These are phyloP conservation scores for Peltaster fructicola DNA, from an alignment of 2,329 filamentous ascomycete genomes.

Conservation along the genomic window DNA sequence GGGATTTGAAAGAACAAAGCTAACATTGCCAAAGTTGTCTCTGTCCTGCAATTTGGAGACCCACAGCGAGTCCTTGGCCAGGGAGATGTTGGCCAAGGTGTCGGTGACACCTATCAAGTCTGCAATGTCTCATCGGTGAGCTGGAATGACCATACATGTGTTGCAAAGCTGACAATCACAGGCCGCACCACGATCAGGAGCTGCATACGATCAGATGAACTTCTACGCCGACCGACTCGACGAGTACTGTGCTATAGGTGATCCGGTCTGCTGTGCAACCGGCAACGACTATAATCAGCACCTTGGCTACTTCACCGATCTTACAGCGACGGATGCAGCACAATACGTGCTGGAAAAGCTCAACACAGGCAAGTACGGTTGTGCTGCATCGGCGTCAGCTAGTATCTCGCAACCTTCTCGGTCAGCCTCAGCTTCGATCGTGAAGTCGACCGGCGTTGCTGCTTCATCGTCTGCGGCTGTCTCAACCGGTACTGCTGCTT, in stretches of 20 bases:
- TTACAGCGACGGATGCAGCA: background rate
- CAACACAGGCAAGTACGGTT: too few species aligned
- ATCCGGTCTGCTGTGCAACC: background rate
- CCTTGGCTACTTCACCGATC: background rate
- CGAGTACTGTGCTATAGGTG: constrained; percentile 1
- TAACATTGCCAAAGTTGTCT: background rate
- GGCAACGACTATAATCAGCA: background rate
- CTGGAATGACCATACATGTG: background rate
- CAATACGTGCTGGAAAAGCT: constrained; percentile 1
- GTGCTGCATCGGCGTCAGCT: too few species aligned
- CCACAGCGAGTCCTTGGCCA: background rate
- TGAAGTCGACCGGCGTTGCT: too few species aligned
- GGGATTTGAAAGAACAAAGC: background rate
- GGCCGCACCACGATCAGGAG: background rate
- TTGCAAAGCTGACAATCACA: background rate
- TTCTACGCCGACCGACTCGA: background rate
- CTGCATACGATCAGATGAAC: background rate
- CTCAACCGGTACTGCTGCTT: too few species aligned
- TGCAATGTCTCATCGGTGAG: background rate
- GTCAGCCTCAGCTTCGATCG: too few species aligned
- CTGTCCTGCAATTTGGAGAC: constrained; percentile 1
- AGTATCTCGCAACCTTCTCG: too few species aligned
- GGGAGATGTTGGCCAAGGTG: constrained; percentile 1
- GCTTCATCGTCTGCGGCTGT: too few species aligned
- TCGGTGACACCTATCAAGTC: background rate